Evolutionary conservation across 228 moss, liverwort and hornwort species (phyloP), one percentile per base, ranked within the genome.

Genomic region (Sphagnum magellanicum): DNA sequence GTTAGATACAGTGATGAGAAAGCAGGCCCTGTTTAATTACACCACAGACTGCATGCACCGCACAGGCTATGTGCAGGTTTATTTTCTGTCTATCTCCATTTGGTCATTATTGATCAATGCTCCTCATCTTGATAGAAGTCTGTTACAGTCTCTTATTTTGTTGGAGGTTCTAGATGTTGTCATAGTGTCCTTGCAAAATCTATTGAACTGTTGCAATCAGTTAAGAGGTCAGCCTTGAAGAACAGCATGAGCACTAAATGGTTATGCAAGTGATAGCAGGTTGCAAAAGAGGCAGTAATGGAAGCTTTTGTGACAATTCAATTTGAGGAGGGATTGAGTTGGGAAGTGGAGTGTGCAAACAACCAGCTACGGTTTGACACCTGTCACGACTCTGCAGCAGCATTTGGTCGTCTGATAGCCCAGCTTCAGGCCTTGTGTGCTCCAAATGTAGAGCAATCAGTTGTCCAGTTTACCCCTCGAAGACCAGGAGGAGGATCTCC

Each of bases 341-440:
- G 98, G 98, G 98, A 98, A 77, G 81, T 98, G 50, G 98, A 93
- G 72, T 93, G 91, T 77, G 93, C 90, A 53, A 93, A 98, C 66
- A 93, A 93, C 72, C 94, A 98, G 77, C 78, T 98, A 65, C 87
- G 87, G 64, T 91, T 98, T 73, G 93, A 98, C 59, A 98, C 98
- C 49, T 92, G 98, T 80, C 91, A 91, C 75, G 98, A 98, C 68
- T 91, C 92, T 59, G 87, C 93, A 64, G 88, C 92, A 78, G 98
- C 98, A 16, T 84, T 87, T 73, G 91, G 88, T 64, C 92, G 91
- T 71, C 98, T 98, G 65, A 77, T 90, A 64, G 87, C 87, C 67
- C 98, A 98, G 76, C 74, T 98, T 67, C 98, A 98, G 73, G 91
- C 93, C 68, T 88, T 93, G 14, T 92, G 93, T 85, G 91, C 86